These are phyloP conservation scores for Penicillium palitans DNA, from an alignment of 2,329 filamentous ascomycete species.

Conservation along the genomic window DNA sequence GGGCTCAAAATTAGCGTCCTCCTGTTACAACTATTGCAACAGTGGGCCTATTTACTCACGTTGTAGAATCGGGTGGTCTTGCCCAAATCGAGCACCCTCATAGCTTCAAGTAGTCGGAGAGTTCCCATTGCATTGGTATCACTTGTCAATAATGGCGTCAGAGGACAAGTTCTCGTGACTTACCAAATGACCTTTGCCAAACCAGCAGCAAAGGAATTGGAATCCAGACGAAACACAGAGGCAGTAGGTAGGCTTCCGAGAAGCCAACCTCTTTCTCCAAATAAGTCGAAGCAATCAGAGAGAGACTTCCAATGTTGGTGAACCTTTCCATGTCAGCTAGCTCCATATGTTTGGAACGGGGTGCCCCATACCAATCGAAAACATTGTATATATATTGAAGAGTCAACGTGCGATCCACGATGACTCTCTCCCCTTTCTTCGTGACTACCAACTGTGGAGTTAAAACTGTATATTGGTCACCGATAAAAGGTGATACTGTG, in stretches of 20 bases:
- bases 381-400: background rate
- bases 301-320: background rate
- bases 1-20: too few species aligned
- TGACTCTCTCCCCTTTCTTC: background rate
- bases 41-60: too few species aligned
- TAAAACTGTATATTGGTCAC: background rate
- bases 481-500: background rate
- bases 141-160: too few species aligned
- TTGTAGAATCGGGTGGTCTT: too few species aligned
- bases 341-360: background rate
- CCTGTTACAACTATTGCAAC: too few species aligned
- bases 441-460: background rate
- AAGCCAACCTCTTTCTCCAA: background rate
- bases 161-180: background rate
- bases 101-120: too few species aligned
- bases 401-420: background rate
- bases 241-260: background rate
- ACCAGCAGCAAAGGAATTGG: background rate
- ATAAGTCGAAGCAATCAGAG: background rate
- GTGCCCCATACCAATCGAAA: background rate
- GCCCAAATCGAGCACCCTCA: too few species aligned
- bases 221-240: background rate
- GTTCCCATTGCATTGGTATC: too few species aligned
- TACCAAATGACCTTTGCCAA: background rate
- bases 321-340: background rate